These are phyloP conservation scores for Saccharomycopsis sp. DNA, from an alignment of 805 yeast species.

Conservation along the genomic window DNA sequence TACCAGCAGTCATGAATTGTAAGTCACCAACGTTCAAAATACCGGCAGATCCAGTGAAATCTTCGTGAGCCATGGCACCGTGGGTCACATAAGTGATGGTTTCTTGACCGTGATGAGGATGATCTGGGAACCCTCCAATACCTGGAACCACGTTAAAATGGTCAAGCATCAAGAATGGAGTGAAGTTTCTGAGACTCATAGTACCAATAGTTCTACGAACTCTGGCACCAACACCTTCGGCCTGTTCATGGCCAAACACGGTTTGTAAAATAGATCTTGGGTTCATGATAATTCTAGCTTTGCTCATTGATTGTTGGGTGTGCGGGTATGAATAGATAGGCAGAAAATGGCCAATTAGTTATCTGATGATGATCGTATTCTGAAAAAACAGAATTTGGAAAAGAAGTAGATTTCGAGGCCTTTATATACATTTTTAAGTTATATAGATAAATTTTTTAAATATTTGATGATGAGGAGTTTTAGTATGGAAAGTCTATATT, in stretches of 20 bases:
- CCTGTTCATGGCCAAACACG: constrained; percentile 56
- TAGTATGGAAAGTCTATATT: not conserved
- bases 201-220: constrained; percentile 79
- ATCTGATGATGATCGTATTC: no score
- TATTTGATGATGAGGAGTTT: not conserved
- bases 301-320: not conserved
- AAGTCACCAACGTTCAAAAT: constrained; percentile 73
- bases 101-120: constrained; percentile 79
- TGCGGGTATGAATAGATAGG: not conserved
- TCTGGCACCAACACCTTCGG: constrained; percentile 80
- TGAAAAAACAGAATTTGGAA: not conserved
- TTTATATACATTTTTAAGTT: not conserved
- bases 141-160: constrained; percentile 62
- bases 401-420: not conserved
- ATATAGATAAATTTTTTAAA: not conserved
- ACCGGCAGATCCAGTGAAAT: constrained; percentile 81
- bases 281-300: constrained; percentile 1
- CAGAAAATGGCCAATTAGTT: no score
- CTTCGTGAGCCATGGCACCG: constrained; percentile 75
- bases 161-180: constrained; percentile 80
- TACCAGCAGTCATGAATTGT: constrained; percentile 92
- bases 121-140: constrained; percentile 75
- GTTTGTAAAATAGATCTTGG: constrained; percentile 43
- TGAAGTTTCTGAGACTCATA: constrained; percentile 57
- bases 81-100: constrained; percentile 63